Conservation (phyloP, 106 monocot species). For the Triglochin maritima region DNA sequence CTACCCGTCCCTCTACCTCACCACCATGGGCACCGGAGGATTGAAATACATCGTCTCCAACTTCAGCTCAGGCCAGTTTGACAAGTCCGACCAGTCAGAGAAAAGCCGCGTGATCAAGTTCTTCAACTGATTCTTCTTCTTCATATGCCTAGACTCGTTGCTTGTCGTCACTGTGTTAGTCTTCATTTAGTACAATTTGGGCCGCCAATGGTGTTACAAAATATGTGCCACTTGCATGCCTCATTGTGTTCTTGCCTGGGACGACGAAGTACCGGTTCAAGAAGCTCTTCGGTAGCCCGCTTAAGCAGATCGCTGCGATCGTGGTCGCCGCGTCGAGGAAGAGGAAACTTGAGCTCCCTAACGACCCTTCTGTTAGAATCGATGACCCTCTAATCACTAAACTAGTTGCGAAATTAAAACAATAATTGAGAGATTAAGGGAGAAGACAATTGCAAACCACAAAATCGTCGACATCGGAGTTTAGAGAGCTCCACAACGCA, state of each 20-base stretch:
- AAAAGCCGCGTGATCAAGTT: slow-evolving; percentile 37
- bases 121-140: slow-evolving; percentile 82
- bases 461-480: no score
- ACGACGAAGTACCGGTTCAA: slow-evolving; percentile 52
- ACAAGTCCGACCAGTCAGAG: slow-evolving; percentile 40
- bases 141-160: slow-evolving; percentile 59
- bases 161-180: slow-evolving; percentile 59
- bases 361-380: slow-evolving; percentile 22
- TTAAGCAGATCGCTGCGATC: slow-evolving; percentile 50
- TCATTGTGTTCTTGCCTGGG: slow-evolving; percentile 38
- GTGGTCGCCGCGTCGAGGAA: slow-evolving; percentile 45
- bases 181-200: slow-evolving; percentile 50
- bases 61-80: slow-evolving; percentile 67
- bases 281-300: slow-evolving; percentile 57
- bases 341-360: slow-evolving; percentile 27
- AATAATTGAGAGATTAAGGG: no score
- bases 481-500: no score
- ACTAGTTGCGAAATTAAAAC: no score
- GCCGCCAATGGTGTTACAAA: slow-evolving; percentile 54
- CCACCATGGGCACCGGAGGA: slow-evolving; percentile 31
- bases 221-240: slow-evolving; percentile 40
- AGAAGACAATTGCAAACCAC: no score
- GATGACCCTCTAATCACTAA: no score
- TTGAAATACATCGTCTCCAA: slow-evolving; percentile 69
- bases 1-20: slow-evolving; percentile 42